Percentiles rank a stretch among this genome's conserved stretches.
Evolutionary conservation across 2,329 filamentous ascomycete species (phyloP).

Genomic region (Ceratocystis albifundus): DNA sequence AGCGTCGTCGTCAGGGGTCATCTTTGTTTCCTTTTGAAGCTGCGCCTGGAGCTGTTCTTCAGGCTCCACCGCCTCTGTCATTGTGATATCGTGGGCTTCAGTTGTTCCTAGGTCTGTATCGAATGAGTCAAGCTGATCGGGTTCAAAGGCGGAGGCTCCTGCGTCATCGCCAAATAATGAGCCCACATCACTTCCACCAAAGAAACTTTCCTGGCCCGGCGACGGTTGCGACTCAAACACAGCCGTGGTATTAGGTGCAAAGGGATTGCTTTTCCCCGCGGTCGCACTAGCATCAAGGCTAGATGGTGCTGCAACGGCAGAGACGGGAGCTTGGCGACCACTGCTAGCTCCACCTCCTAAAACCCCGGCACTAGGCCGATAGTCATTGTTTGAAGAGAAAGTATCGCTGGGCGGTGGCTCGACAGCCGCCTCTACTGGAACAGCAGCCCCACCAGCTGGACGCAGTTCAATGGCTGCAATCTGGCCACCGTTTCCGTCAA

Average conservation of each 20-base stretch:
- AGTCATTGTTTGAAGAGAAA: slow-evolving; percentile 55
- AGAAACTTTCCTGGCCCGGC: slow-evolving; percentile 67
- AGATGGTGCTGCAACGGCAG: slow-evolving; percentile 25
- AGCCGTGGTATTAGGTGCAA: slow-evolving; percentile 20
- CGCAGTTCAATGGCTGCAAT: slow-evolving; percentile 81
- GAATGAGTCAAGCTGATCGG: slow-evolving; percentile 48
- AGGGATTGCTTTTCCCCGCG: slow-evolving; percentile 15
- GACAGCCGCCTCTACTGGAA: slow-evolving; percentile 54
- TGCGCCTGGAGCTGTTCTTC: slow-evolving; percentile 31
- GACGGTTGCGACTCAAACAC: slow-evolving; percentile 44
- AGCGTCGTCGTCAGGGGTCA: neutral
- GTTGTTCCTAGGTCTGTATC: slow-evolving; percentile 63
- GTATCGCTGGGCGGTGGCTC: slow-evolving; percentile 44
- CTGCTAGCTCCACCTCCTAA: slow-evolving; percentile 29
- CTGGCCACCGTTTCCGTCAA: slow-evolving; percentile 66
- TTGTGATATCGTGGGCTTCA: slow-evolving; percentile 34
- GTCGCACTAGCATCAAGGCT: neutral
- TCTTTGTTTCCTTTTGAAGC: slow-evolving; percentile 1
- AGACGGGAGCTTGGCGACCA: slow-evolving; percentile 27
- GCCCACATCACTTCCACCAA: slow-evolving; percentile 65
- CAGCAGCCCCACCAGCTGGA: slow-evolving; percentile 60
- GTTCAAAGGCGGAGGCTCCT: slow-evolving; percentile 33
- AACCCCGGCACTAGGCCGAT: slow-evolving; percentile 12
- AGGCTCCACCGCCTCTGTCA: neutral
- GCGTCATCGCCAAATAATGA: slow-evolving; percentile 76